Conservation (phyloP, 768 basidiomycete species). For the Leccinellum rugosiceps region DNA sequence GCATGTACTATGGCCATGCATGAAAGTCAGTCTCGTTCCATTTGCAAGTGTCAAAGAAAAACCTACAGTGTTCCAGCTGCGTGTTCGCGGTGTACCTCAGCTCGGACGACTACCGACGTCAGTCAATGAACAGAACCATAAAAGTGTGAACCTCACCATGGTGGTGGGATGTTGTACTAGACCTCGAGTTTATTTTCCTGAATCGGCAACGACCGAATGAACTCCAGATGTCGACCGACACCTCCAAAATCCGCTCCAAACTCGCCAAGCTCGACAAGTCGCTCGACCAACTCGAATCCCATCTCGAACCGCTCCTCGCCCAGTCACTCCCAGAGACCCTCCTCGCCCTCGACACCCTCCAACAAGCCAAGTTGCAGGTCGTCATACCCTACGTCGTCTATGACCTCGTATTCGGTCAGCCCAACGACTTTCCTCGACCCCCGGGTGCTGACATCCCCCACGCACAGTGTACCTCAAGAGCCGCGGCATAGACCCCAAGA, state of each 20-base stretch:
- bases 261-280: conserved; percentile 51
- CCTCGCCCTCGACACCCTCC: conserved; percentile 62
- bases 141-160: conserved; percentile 15
- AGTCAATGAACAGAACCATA: neutral
- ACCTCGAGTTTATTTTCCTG: no score
- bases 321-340: conserved; percentile 67
- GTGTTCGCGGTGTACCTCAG: conserved; percentile 95
- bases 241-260: conserved; percentile 34
- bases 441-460: neutral
- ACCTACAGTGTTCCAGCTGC: conserved; percentile 89
- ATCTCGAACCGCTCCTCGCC: conserved; percentile 63
- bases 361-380: conserved; percentile 80
- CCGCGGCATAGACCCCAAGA: conserved; percentile 73
- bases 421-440: neutral
- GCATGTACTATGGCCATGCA: conserved; percentile 68
- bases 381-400: conserved; percentile 79
- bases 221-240: conserved; percentile 35
- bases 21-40: conserved; percentile 7
- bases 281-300: conserved; percentile 65
- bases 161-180: no score
- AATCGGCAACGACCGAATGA: no score
- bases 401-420: conserved; percentile 81
- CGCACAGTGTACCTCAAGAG: conserved; percentile 74
- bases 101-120: conserved; percentile 71
- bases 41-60: neutral